Evolutionary conservation across 371 early-diverging fungal species (phyloP).

Genomic region (Mucor mucedo): DNA sequence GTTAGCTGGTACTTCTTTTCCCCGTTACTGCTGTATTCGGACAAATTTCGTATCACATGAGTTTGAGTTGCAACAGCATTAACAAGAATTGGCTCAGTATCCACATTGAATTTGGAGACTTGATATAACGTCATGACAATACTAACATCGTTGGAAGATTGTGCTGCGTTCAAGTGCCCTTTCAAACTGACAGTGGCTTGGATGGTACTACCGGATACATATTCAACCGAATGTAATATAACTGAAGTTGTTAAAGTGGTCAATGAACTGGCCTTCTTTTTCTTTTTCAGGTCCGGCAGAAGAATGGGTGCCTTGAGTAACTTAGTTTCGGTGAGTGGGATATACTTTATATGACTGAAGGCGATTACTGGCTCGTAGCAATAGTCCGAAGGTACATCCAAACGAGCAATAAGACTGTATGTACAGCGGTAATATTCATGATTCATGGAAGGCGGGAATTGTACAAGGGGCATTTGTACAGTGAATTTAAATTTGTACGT

Average conservation of each 20-base stretch:
- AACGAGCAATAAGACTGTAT: slow-evolving; percentile 34
- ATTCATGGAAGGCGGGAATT: slow-evolving; percentile 44
- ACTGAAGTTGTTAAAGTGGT: slow-evolving; percentile 8
- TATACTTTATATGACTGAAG: slow-evolving; percentile 24
- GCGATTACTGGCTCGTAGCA: slow-evolving; percentile 9
- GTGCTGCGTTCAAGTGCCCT: background rate
- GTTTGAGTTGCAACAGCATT: slow-evolving; percentile 7
- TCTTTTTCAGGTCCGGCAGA: slow-evolving; percentile 8
- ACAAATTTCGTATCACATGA: background rate
- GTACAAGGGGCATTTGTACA: slow-evolving; percentile 46
- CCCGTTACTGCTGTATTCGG: background rate
- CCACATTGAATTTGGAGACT: slow-evolving; percentile 9
- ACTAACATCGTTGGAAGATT: background rate
- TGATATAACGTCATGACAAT: slow-evolving; percentile 18
- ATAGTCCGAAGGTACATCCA: slow-evolving; percentile 15
- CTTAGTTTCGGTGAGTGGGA: slow-evolving; percentile 46
- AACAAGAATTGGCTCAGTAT: slow-evolving; percentile 1
- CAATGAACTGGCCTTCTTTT: background rate
- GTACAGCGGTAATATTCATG: slow-evolving; percentile 34
- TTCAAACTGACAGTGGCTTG: slow-evolving; percentile 5
- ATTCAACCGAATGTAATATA: slow-evolving; percentile 21
- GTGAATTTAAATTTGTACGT: slow-evolving; percentile 37
- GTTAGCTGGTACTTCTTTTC: background rate
- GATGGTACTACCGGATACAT: slow-evolving; percentile 18
- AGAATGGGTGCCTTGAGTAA: slow-evolving; percentile 29